Conservation (phyloP, 2,329 filamentous ascomycete species). For the Pestalotiopsis sp. region DNA sequence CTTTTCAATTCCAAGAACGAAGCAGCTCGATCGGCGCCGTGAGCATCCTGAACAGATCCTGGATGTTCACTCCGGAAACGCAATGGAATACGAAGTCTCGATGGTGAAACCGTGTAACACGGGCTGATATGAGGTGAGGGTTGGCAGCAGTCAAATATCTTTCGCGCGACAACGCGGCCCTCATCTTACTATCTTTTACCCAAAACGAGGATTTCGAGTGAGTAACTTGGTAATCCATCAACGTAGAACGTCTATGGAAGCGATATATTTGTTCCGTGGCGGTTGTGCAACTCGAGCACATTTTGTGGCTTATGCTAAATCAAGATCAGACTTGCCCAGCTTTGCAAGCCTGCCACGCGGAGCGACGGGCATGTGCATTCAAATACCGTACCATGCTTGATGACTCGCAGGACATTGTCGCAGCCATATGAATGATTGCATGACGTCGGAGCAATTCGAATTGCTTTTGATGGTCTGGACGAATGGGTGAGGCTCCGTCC, state of each 20-base stretch:
- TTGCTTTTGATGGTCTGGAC: neutral
- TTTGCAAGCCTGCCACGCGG: neutral
- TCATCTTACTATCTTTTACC: neutral
- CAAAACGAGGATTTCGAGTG: neutral
- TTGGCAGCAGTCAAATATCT: neutral
- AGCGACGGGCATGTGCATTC: neutral
- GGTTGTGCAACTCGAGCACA: neutral
- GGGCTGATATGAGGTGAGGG: neutral
- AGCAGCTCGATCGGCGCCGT: too few relatives aligned
- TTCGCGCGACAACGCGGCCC: neutral
- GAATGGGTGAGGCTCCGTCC: neutral
- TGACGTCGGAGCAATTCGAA: neutral
- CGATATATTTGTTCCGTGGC: neutral
- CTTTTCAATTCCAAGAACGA: too few relatives aligned
- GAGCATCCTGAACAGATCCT: too few relatives aligned
- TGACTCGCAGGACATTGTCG: neutral
- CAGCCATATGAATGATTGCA: neutral
- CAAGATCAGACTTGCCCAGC: neutral
- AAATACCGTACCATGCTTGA: neutral
- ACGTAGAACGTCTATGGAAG: neutral
- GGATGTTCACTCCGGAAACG: too few relatives aligned
- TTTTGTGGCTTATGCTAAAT: neutral
- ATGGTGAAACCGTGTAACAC: neutral
- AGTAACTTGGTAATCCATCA: too few relatives aligned
- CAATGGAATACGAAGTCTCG: too few relatives aligned